Evolutionary conservation across 805 yeast genomes (phyloP), one percentile per base, ranked within the genome.

Genomic region (Wickerhamomyces hampshirensis): DNA sequence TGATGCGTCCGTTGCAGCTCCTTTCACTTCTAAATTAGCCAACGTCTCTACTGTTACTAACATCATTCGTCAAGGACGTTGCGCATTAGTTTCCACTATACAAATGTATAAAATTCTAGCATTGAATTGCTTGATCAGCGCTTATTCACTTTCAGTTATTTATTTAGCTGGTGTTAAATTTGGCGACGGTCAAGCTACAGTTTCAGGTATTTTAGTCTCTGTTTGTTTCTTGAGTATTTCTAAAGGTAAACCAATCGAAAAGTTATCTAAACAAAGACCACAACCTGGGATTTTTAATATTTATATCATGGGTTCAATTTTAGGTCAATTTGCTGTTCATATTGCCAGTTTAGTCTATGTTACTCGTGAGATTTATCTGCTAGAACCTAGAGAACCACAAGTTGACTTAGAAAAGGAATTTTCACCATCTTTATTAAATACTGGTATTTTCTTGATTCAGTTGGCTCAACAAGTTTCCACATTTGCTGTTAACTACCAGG

Each of bases 101-200:
- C 98, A 93, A 68, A 93, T 93, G 98, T 93, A 93, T 75, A 93
- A 93, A 69, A 93, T 93, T 55, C 69, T 93, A 58, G 98, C 98
- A 0, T 73, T 93, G 67, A 93, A 93, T 63, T 93, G 98, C 75
- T 72, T 93, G 69, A 88, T 93, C 63, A 82, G 95, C 48, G 98
- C 98, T 23, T 93, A 93, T 61, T 88, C 98, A 2, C 71, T 91
- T 53, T 85, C 96, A 29, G 96, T 93, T 27, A 75, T 93, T 57
- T 93, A 85, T 62, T 71, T 93, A 53, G 97, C 98, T 11, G 98
- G 98, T 64, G 94, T 93, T 55, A 93, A 93, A 65, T 87, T 91
- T 60, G 97, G 98, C 53, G 98, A 93, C 63, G 94, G 87, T 23
- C 98, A 93, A 69, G 87, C 95, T n/a, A 91, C 98, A 14, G 82